phyloP scores from a whole-genome alignment of 352 stramenopile species.

The Thraustotheca clavata region DNA sequence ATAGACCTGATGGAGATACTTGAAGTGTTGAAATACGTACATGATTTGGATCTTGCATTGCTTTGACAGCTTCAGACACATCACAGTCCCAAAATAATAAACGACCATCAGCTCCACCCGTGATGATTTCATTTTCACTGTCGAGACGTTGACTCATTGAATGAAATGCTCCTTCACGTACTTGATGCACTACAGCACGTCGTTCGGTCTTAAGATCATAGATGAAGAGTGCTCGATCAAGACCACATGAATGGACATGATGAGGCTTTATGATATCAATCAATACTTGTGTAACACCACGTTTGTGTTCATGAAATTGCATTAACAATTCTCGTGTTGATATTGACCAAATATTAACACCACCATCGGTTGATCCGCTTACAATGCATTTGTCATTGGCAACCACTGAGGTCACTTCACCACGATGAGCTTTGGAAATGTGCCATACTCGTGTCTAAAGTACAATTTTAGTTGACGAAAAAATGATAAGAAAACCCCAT shows the following conservation, averaged over 20 bases:
- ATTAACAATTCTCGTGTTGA: slow-evolving; percentile 80
- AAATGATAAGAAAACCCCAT: slow-evolving; percentile 23
- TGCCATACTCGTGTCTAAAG: slow-evolving; percentile 58
- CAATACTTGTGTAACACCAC: slow-evolving; percentile 63
- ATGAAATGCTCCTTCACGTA: slow-evolving; percentile 68
- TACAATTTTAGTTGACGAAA: background rate
- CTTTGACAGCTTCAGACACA: slow-evolving; percentile 61
- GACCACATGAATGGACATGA: slow-evolving; percentile 78
- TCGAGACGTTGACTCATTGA: slow-evolving; percentile 80
- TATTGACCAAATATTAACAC: slow-evolving; percentile 83
- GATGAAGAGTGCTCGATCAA: slow-evolving; percentile 84
- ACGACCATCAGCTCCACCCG: slow-evolving; percentile 64
- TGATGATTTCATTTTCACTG: slow-evolving; percentile 88
- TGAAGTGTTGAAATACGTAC: slow-evolving; percentile 35
- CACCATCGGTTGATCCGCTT: slow-evolving; percentile 73
- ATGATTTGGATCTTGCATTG: slow-evolving; percentile 36
- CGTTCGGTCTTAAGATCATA: slow-evolving; percentile 86
- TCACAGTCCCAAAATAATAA: slow-evolving; percentile 90
- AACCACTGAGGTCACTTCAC: slow-evolving; percentile 62
- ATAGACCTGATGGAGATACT: slow-evolving; percentile 42
- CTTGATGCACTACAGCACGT: slow-evolving; percentile 70
- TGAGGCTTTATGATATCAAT: slow-evolving; percentile 71
- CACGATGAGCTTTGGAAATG: slow-evolving; percentile 80
- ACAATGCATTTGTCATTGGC: slow-evolving; percentile 65
- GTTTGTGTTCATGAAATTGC: slow-evolving; percentile 87